Conservation (phyloP, 106 monocot genomes). For the Hemerocallis citrina region DNA sequence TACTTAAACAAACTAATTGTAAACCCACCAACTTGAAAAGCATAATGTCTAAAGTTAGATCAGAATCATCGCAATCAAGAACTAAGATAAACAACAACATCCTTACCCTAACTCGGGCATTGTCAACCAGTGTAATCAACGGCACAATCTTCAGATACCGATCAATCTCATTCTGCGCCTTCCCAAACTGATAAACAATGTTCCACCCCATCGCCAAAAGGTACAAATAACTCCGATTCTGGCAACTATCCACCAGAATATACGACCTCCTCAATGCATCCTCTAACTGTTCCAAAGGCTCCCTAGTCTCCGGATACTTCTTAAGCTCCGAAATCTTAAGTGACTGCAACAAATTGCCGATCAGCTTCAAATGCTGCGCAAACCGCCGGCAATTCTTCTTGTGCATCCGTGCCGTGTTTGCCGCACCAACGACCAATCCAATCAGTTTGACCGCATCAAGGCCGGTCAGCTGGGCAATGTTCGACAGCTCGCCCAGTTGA, state of each 20-base stretch:
- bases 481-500: conserved; percentile 15
- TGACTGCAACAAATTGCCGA: conserved; percentile 18
- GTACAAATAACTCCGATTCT: conserved; percentile 17
- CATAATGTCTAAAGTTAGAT: not conserved
- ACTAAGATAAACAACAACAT: not conserved
- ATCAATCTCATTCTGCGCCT: conserved; percentile 25
- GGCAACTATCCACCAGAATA: conserved; percentile 13
- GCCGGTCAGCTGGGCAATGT: conserved; percentile 16
- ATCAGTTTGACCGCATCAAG: conserved; percentile 12
- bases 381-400: conserved; percentile 22
- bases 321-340: conserved; percentile 18
- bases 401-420: conserved; percentile 13
- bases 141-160: conserved; percentile 19
- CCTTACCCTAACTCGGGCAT: conserved; percentile 19
- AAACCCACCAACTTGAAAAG: not conserved
- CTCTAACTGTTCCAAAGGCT: conserved; percentile 20
- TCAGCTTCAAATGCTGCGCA: conserved; percentile 20
- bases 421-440: conserved; percentile 12
- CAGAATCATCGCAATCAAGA: not conserved
- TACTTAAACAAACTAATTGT: not conserved
- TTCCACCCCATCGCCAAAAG: conserved; percentile 26
- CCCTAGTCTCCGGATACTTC: conserved; percentile 20
- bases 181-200: conserved; percentile 19
- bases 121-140: conserved; percentile 19
- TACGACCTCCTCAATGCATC: conserved; percentile 19